These are phyloP conservation scores for Flaveria sonorensis DNA, from an alignment of 129 eudicot genomes.

Conservation along the genomic window DNA sequence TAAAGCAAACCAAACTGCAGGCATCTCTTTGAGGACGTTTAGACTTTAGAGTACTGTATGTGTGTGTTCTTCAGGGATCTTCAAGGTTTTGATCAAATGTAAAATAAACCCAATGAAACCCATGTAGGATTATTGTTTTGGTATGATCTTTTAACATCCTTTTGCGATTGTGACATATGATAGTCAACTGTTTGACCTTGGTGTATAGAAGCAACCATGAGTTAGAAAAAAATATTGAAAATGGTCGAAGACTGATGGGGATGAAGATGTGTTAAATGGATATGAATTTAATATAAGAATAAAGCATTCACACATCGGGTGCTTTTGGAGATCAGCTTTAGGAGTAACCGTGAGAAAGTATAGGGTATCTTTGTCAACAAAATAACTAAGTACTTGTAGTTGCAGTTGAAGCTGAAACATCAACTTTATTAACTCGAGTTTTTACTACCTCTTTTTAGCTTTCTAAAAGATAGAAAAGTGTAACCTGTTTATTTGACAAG, in stretches of 20 bases:
- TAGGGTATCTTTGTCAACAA: slow-evolving; percentile 4
- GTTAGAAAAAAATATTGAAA: neutral
- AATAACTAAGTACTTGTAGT: neutral
- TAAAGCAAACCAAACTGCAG: slow-evolving; percentile 75
- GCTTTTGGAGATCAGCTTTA: slow-evolving; percentile 26
- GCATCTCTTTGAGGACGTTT: slow-evolving; percentile 45
- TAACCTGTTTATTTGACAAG: neutral
- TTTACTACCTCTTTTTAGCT: neutral
- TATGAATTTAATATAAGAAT: slow-evolving; percentile 11
- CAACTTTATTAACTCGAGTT: neutral
- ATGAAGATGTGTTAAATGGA: slow-evolving; percentile 4
- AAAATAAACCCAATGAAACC: slow-evolving; percentile 13
- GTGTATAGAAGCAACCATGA: slow-evolving; percentile 15
- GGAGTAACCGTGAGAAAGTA: slow-evolving; percentile 25
- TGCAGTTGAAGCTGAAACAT: neutral
- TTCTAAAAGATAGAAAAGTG: neutral
- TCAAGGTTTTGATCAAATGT: neutral
- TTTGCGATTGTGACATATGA: slow-evolving; percentile 17
- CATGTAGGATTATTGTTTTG: slow-evolving; percentile 28
- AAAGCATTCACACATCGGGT: slow-evolving; percentile 18
- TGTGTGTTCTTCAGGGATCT: slow-evolving; percentile 23
- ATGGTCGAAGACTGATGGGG: slow-evolving; percentile 5
- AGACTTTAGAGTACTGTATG: neutral
- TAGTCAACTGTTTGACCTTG: slow-evolving; percentile 36
- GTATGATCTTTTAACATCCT: slow-evolving; percentile 18